Evolutionary conservation across 306 rosid species (phyloP).

Genomic region (Vachellia pachyceras): DNA sequence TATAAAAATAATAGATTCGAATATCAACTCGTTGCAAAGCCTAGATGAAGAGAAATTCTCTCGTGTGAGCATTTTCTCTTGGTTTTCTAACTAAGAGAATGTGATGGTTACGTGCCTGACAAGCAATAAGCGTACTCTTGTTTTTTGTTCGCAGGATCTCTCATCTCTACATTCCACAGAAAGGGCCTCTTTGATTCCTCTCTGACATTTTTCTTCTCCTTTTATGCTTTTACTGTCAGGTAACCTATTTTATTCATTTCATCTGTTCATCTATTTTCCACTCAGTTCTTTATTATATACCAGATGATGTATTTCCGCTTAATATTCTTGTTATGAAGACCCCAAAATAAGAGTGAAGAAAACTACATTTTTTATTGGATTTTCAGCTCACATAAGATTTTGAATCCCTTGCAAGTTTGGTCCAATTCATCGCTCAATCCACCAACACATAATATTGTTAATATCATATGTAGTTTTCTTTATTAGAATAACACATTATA

Average conservation of each 20-base stretch:
- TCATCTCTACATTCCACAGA: not conserved
- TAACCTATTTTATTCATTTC: not conserved
- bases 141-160: slow-evolving; percentile 24
- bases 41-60: slow-evolving; percentile 1
- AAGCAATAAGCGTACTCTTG: slow-evolving; percentile 45
- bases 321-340: slow-evolving; percentile 20
- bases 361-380: not conserved
- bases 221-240: slow-evolving; percentile 40
- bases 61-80: slow-evolving; percentile 50
- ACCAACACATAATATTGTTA: not conserved
- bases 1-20: too few species aligned
- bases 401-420: not conserved
- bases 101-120: slow-evolving; percentile 61
- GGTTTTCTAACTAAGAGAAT: slow-evolving; percentile 72
- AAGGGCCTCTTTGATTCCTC: slow-evolving; percentile 6
- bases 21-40: not conserved
- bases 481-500: not conserved
- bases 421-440: not conserved
- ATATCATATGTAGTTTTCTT: not conserved
- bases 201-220: not conserved
- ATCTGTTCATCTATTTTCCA: not conserved
- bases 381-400: slow-evolving; percentile 7
- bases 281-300: not conserved
- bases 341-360: not conserved
- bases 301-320: slow-evolving; percentile 11